These are phyloP conservation scores for Exophiala sp. DNA, from an alignment of 2,329 filamentous ascomycete species.

Conservation along the genomic window DNA sequence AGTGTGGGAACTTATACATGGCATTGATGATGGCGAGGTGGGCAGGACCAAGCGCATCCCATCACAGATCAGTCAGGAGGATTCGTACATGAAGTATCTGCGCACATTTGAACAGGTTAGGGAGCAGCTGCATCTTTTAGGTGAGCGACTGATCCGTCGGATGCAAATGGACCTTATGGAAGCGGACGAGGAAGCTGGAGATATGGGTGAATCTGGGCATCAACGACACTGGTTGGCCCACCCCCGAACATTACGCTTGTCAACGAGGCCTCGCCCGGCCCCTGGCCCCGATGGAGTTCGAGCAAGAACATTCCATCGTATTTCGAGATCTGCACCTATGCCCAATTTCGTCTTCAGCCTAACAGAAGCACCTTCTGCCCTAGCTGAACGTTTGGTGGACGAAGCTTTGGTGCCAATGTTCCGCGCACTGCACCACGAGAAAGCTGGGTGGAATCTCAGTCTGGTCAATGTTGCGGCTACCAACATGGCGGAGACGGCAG, in stretches of 20 bases:
- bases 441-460: conserved; percentile 71
- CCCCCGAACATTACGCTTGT: conserved; percentile 76
- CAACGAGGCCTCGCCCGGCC: conserved; percentile 63
- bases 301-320: conserved; percentile 61
- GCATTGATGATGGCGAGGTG: conserved; percentile 72
- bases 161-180: conserved; percentile 75
- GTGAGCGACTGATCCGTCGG: conserved; percentile 67
- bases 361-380: conserved; percentile 53
- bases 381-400: conserved; percentile 66
- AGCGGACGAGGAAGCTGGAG: conserved; percentile 40
- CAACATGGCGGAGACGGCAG: conserved; percentile 68
- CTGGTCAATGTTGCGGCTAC: conserved; percentile 83
- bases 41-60: conserved; percentile 68
- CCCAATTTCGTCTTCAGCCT: conserved; percentile 71
- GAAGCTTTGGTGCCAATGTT: conserved; percentile 71
- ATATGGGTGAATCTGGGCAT: conserved; percentile 16
- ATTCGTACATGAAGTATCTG: conserved; percentile 71
- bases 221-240: conserved; percentile 66
- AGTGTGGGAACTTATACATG: conserved; percentile 76
- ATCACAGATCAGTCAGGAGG: conserved; percentile 89
- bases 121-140: conserved; percentile 66
- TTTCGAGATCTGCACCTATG: conserved; percentile 70
- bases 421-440: conserved; percentile 66
- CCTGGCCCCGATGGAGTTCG: conserved; percentile 53
- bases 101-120: conserved; percentile 61